Base-by-base conservation (phyloP, 305 asterid genomes). In the Solanum chacoense region DNA sequence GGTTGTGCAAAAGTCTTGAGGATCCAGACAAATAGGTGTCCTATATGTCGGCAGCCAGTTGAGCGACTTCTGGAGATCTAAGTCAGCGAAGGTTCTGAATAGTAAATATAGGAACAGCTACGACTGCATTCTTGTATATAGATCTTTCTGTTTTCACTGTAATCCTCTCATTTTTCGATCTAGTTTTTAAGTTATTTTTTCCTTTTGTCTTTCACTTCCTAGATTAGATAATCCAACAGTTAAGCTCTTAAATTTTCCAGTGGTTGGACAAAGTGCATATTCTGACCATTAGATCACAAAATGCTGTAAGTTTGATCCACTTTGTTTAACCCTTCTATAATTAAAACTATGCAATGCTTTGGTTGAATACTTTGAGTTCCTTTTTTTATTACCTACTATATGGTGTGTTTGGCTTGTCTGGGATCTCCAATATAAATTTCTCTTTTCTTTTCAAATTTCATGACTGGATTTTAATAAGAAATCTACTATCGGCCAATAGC, bases 1-100 rank as follows among this genome's bases (percentile, higher is more conserved):
- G 99, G 94, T 90, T 98, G 99, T 83, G 99, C 99, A n/a, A 94
- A 95, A 90, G 98, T 96, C 32, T 94, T 98, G 92, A 94, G 98
- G 94, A 94, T 95, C 90, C 99, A 95, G 91, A 95, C 99, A n/a
- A 93, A 96, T 89, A 90, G 99, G 90, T 97, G 99, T 83, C 99
- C 99, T 18, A 97, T 96, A 65, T 97, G 99, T 93, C 94, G 99
- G 80, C 99, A 97, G 88, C 98, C 98, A 26, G 97, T 95, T 12
- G 99, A 96, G 93, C 95, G 98, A 67, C 98, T 97, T 85, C 90
- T 97, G 93, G 99, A 95, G 96, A 97, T 97, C 93, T 94, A 95
- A 92, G 96, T 95, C 88, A 95, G 87, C 93, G 93, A 92, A 87
- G 94, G 93, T 73, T 10, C 29, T 31, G 96, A 94, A 16, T 94